These are phyloP conservation scores for Penicillium lagena DNA, from an alignment of 495 filamentous ascomycete genomes.

Conservation along the genomic window DNA sequence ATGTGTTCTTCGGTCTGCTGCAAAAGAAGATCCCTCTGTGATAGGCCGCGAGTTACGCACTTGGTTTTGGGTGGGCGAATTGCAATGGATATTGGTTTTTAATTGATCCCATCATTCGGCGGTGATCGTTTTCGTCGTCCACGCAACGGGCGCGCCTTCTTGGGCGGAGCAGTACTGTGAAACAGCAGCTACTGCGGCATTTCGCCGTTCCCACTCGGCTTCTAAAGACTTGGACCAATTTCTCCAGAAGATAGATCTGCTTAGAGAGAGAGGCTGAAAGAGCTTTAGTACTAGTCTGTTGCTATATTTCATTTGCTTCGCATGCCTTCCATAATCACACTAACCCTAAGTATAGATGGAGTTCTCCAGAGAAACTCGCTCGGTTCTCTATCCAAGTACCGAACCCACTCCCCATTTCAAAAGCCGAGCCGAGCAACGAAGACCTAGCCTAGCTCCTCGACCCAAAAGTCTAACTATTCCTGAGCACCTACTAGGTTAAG, in stretches of 20 bases:
- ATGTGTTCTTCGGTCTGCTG: slow-evolving; percentile 9
- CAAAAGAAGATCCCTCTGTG: slow-evolving; percentile 7
- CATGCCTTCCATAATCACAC: no score
- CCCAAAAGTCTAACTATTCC: no score
- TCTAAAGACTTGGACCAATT: slow-evolving; percentile 19
- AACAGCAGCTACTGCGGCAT: slow-evolving; percentile 12
- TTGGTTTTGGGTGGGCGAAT: slow-evolving; percentile 8
- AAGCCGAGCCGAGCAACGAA: no score
- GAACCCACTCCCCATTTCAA: no score
- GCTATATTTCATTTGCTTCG: no score
- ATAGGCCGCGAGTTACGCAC: slow-evolving; percentile 5
- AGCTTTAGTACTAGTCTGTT: no score
- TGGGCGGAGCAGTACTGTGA: slow-evolving; percentile 10
- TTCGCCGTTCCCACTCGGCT: slow-evolving; percentile 18
- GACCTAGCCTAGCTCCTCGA: no score
- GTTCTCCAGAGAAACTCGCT: no score
- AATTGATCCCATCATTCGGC: slow-evolving; percentile 4
- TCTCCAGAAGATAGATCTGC: slow-evolving; percentile 18
- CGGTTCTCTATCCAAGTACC: no score
- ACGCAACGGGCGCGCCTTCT: slow-evolving; percentile 15
- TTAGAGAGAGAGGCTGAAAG: no score
- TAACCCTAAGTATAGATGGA: no score
- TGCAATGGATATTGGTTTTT: slow-evolving; percentile 6
- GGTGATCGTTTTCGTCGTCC: slow-evolving; percentile 14
- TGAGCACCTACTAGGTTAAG: no score